Conservation (phyloP, 1,284 basidiomycete species). For the Gymnopus androsaceus region DNA sequence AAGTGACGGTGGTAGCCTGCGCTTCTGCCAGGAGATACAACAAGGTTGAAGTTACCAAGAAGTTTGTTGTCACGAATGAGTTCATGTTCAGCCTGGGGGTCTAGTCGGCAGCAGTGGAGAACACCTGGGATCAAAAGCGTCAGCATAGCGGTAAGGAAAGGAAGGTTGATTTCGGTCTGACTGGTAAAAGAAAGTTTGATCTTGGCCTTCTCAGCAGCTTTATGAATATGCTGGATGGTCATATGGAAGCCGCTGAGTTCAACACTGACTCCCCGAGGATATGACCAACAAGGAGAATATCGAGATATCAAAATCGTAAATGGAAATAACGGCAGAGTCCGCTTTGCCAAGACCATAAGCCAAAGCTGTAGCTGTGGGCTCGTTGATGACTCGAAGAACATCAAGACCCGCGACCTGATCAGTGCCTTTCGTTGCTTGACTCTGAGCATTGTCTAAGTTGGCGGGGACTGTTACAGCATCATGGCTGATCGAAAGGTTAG, state of each 20-base stretch:
- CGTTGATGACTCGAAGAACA: constrained; percentile 97
- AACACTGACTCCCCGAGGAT: constrained; percentile 88
- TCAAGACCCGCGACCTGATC: constrained; percentile 97
- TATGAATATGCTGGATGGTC: constrained; percentile 99
- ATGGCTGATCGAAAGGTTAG: constrained; percentile 48
- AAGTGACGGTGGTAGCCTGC: no score
- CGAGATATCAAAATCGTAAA: constrained; percentile 98
- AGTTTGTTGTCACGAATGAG: constrained; percentile 97
- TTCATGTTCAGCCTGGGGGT: constrained; percentile 97
- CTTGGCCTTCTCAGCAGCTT: constrained; percentile 99
- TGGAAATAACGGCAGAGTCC: constrained; percentile 88
- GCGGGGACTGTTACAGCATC: constrained; percentile 95
- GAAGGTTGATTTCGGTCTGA: constrained; percentile 95
- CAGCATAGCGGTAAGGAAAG: constrained; percentile 98
- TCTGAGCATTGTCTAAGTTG: constrained; percentile 99
- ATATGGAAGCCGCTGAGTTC: constrained; percentile 87
- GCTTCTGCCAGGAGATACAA: no score
- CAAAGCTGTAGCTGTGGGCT: constrained; percentile 96
- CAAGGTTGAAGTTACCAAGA: constrained; percentile 99
- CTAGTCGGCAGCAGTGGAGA: constrained; percentile 98
- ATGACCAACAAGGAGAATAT: constrained; percentile 87
- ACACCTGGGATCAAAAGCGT: constrained; percentile 92
- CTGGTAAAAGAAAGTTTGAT: constrained; percentile 93
- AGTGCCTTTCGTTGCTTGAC: constrained; percentile 97
- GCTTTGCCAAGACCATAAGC: constrained; percentile 91